Percentiles rank a stretch among this genome's conserved stretches.
Evolutionary conservation across 2,329 filamentous ascomycete genomes (phyloP).

Genomic region (Paracoccidioides brasiliensis): DNA sequence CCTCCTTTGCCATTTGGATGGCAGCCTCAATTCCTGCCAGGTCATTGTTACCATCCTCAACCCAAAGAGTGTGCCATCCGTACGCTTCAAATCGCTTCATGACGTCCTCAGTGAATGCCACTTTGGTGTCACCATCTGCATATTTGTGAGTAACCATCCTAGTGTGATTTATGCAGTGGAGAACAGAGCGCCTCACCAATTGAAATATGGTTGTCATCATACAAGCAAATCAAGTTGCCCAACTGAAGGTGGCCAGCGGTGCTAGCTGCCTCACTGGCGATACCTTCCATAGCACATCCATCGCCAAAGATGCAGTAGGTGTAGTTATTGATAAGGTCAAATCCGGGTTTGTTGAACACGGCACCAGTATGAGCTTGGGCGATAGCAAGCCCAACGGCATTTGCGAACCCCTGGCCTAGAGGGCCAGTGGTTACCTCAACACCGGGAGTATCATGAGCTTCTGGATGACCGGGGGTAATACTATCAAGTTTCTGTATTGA

Average conservation of each 20-base stretch:
- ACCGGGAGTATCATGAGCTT: slow-evolving; percentile 91
- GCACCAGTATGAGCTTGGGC: slow-evolving; percentile 85
- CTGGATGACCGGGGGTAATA: slow-evolving; percentile 92
- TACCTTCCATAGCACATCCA: slow-evolving; percentile 96
- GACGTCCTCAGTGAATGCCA: slow-evolving; percentile 94
- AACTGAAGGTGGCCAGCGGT: slow-evolving; percentile 93
- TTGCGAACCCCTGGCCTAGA: slow-evolving; percentile 92
- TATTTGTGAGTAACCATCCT: slow-evolving; percentile 5
- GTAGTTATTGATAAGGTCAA: slow-evolving; percentile 86
- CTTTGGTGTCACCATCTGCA: slow-evolving; percentile 83
- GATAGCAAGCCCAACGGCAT: slow-evolving; percentile 95
- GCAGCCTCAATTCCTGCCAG: slow-evolving; percentile 78
- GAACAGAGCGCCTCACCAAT: slow-evolving; percentile 47
- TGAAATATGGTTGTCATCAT: slow-evolving; percentile 97
- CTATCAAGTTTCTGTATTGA: slow-evolving; percentile 48
- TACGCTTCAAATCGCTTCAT: slow-evolving; percentile 89
- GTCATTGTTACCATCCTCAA: slow-evolving; percentile 80
- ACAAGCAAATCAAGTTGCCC: slow-evolving; percentile 92
- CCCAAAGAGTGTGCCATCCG: slow-evolving; percentile 82
- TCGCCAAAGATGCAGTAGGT: slow-evolving; percentile 96
- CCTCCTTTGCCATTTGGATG: slow-evolving; percentile 68
- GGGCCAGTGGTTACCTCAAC: slow-evolving; percentile 97
- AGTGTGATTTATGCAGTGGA: slow-evolving; percentile 6
- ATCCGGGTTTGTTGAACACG: slow-evolving; percentile 93
- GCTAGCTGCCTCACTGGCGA: slow-evolving; percentile 84